These are phyloP conservation scores for Kluyveromyces starmeri DNA, from an alignment of 805 yeast genomes.

Conservation along the genomic window DNA sequence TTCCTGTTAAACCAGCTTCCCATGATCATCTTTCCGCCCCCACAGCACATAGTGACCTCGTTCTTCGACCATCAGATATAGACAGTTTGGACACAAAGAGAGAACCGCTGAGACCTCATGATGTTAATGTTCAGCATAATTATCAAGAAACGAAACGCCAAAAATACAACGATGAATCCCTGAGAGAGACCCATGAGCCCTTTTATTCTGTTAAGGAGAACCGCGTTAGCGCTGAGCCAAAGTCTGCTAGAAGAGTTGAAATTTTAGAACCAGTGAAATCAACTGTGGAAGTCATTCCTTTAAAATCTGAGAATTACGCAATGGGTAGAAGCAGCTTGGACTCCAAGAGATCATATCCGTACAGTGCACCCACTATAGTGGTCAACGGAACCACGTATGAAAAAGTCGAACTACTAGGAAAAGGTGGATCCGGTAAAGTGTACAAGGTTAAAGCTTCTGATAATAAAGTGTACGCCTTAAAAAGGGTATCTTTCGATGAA, in stretches of 20 bases:
- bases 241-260: constrained; percentile 11
- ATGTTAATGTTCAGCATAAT: constrained; percentile 16
- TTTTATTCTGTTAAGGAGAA: constrained; percentile 3
- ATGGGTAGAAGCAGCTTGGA: neutral
- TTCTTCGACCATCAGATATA: neutral
- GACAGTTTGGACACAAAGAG: constrained; percentile 12
- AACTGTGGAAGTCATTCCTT: constrained; percentile 5
- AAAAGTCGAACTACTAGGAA: constrained; percentile 68
- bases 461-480: constrained; percentile 64
- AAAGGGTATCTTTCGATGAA: constrained; percentile 72
- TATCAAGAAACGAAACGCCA: neutral
- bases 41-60: neutral
- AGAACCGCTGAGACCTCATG: constrained; percentile 23
- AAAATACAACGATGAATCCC: neutral
- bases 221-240: constrained; percentile 1
- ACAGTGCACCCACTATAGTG: constrained; percentile 17
- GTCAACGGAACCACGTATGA: constrained; percentile 63
- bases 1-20: neutral
- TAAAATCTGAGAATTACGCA: constrained; percentile 1
- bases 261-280: constrained; percentile 11
- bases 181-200: neutral
- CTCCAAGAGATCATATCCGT: neutral
- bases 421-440: constrained; percentile 90
- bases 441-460: constrained; percentile 55
- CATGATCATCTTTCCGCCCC: neutral